These are phyloP conservation scores for Arthrobotrys sinensis DNA, from an alignment of 2,329 filamentous ascomycete species.

Conservation along the genomic window DNA sequence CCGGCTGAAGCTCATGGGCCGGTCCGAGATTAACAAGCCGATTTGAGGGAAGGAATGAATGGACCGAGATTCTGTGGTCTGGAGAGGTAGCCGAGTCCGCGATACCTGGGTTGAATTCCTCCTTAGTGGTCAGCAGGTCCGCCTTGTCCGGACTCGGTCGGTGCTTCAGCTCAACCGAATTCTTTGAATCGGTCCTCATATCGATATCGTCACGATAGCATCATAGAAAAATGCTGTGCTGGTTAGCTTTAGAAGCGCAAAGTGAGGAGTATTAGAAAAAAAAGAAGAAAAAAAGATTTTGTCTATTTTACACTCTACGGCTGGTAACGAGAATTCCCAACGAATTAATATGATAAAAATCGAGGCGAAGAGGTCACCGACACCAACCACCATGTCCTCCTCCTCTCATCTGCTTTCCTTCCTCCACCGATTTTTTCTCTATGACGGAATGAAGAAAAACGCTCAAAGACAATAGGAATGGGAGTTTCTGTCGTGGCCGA, in stretches of 20 bases:
- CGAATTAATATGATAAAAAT: conserved; percentile 23
- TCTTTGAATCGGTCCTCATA: conserved; percentile 26
- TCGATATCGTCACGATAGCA: conserved; percentile 48
- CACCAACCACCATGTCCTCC: conserved; percentile 18
- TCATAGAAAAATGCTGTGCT: conserved; percentile 15
- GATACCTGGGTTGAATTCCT: neutral
- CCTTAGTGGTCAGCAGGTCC: conserved; percentile 12
- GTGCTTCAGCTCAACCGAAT: conserved; percentile 17
- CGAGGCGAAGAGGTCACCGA: conserved; percentile 4
- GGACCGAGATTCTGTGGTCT: conserved; percentile 24
- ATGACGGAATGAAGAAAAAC: conserved; percentile 47
- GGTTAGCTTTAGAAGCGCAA: neutral
- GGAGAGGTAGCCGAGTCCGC: conserved; percentile 26
- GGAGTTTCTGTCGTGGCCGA: conserved; percentile 33
- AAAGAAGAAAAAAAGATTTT: conserved; percentile 18
- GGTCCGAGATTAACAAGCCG: conserved; percentile 34
- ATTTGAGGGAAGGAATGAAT: conserved; percentile 4
- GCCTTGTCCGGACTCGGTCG: conserved; percentile 41
- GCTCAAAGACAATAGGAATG: conserved; percentile 31
- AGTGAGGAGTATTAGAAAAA: neutral
- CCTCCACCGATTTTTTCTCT: conserved; percentile 17
- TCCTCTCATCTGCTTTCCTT: conserved; percentile 12
- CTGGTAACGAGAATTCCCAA: conserved; percentile 30
- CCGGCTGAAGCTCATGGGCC: conserved; percentile 14
- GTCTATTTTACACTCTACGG: conserved; percentile 53